Percentiles rank a stretch among this genome's conserved stretches.
These are phyloP conservation scores for Podospora anserina DNA, from an alignment of 495 filamentous ascomycete genomes.

Conservation along the genomic window DNA sequence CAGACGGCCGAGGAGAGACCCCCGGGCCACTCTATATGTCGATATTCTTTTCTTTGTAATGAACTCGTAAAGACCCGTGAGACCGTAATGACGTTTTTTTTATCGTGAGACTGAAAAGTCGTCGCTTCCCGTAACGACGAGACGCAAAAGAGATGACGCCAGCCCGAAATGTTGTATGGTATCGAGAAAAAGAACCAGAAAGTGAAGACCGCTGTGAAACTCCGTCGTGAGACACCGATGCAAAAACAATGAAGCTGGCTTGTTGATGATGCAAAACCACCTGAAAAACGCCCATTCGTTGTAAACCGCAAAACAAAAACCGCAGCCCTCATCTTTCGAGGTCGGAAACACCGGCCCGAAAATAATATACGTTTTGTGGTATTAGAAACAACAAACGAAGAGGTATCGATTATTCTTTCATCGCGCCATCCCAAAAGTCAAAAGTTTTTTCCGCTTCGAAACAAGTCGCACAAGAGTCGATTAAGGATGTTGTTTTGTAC, in stretches of 20 bases:
- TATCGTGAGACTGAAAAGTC: conserved; percentile 35
- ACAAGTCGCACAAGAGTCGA: conserved; percentile 32
- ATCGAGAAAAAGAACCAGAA: conserved; percentile 27
- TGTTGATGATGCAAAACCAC: conserved; percentile 36
- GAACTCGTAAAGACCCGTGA: conserved; percentile 39
- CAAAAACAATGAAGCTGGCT: conserved; percentile 26
- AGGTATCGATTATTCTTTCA: conserved; percentile 40
- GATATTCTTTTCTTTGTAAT: conserved; percentile 34
- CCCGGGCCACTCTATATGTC: conserved; percentile 37
- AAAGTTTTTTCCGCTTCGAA: conserved; percentile 31
- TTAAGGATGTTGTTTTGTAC: conserved; percentile 35
- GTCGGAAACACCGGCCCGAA: conserved; percentile 31
- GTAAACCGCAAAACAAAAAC: conserved; percentile 17
- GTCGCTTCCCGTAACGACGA: conserved; percentile 36
- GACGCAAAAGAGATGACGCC: conserved; percentile 20
- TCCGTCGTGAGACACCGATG: conserved; percentile 40
- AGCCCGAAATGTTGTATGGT: conserved; percentile 33
- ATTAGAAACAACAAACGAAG: conserved; percentile 26
- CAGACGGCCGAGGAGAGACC: conserved; percentile 2
- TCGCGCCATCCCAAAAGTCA: conserved; percentile 37
- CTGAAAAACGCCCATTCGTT: conserved; percentile 34
- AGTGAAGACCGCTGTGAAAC: conserved; percentile 26
- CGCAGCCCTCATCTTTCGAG: conserved; percentile 34
- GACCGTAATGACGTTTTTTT: conserved; percentile 35
- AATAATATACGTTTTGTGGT: conserved; percentile 19